These are phyloP conservation scores for Nicotiana attenuata DNA, from an alignment of 257 asterid genomes.

Conservation along the genomic window DNA sequence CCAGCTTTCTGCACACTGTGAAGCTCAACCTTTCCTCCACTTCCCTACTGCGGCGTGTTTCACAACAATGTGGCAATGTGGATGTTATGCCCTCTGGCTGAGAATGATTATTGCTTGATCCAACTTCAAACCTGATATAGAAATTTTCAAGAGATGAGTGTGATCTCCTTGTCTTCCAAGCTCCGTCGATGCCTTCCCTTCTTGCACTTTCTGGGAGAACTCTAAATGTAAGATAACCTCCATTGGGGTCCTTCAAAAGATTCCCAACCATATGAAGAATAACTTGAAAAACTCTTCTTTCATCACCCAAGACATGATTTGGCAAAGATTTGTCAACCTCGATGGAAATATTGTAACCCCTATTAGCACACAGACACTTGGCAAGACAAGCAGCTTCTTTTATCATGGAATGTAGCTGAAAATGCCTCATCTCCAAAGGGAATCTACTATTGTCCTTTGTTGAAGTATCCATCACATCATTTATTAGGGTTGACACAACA, in stretches of 20 bases:
- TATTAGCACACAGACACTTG: slow-evolving; percentile 68
- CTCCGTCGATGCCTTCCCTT: slow-evolving; percentile 37
- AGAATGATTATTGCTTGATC: slow-evolving; percentile 36
- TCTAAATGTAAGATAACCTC: slow-evolving; percentile 50
- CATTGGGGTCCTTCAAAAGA: slow-evolving; percentile 52
- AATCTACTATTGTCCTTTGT: slow-evolving; percentile 55
- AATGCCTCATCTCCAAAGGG: slow-evolving; percentile 61
- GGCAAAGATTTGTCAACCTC: slow-evolving; percentile 76
- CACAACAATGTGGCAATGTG: slow-evolving; percentile 25
- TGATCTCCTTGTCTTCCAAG: slow-evolving; percentile 69
- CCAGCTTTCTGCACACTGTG: slow-evolving; percentile 73
- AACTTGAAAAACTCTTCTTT: slow-evolving; percentile 80
- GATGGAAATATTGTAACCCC: slow-evolving; percentile 48
- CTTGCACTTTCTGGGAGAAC: slow-evolving; percentile 38
- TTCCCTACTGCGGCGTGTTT: slow-evolving; percentile 33
- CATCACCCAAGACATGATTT: slow-evolving; percentile 81
- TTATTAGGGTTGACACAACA: slow-evolving; percentile 64
- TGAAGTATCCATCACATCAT: slow-evolving; percentile 81
- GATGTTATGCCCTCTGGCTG: slow-evolving; percentile 21
- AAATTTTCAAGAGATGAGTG: slow-evolving; percentile 59
- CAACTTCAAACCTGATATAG: slow-evolving; percentile 54
- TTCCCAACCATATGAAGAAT: slow-evolving; percentile 85
- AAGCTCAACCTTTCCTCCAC: slow-evolving; percentile 83
- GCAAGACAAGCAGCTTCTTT: slow-evolving; percentile 87
- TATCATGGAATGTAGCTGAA: slow-evolving; percentile 61